Evolutionary conservation across 2,329 filamentous ascomycete species (phyloP).

Genomic region (Ophiostoma sp.): DNA sequence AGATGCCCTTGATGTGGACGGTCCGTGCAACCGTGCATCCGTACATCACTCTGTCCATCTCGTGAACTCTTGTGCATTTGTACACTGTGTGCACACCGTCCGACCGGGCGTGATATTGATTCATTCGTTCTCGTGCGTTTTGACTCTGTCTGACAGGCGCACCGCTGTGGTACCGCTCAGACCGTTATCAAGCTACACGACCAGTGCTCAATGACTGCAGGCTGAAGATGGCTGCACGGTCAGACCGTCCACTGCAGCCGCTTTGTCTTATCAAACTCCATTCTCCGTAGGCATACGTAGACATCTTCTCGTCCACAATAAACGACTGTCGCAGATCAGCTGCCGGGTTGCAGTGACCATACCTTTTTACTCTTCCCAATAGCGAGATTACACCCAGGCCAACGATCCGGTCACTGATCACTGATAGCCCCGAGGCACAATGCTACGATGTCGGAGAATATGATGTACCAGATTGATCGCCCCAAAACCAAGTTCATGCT

Average conservation of each 20-base stretch:
- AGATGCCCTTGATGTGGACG: no score
- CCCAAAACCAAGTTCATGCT: no score
- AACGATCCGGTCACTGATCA: no score
- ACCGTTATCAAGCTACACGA: neutral
- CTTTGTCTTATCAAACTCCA: neutral
- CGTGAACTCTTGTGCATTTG: neutral
- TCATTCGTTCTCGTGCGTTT: neutral
- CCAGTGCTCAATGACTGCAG: neutral
- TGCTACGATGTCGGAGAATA: no score
- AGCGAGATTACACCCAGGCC: no score
- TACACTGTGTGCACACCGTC: neutral
- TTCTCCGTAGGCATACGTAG: no score
- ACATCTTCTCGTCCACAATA: no score
- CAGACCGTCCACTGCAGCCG: neutral
- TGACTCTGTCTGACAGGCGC: neutral
- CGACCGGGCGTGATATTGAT: neutral
- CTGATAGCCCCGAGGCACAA: no score
- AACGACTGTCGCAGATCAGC: no score
- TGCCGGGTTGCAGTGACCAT: no score
- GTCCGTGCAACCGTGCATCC: neutral
- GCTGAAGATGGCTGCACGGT: conserved; percentile 2
- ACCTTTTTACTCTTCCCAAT: no score
- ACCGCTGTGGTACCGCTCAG: conserved; percentile 1
- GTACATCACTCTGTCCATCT: neutral
- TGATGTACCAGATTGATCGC: no score